Evolutionary conservation across 352 stramenopile species (phyloP).

Genomic region (Phytophthora kernoviae): DNA sequence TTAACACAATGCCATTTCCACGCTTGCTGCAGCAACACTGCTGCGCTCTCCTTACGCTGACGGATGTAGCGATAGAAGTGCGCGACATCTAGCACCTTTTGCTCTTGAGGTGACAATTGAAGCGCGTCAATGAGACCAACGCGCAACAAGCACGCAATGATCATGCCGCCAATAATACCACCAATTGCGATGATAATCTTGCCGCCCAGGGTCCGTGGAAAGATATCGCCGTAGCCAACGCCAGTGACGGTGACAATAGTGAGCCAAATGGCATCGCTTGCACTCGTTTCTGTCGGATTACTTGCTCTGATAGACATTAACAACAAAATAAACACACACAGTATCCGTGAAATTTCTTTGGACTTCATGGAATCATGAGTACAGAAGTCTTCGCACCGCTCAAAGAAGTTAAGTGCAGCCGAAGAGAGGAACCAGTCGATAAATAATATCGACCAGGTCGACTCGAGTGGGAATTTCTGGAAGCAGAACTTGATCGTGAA

Average conservation of each 20-base stretch:
- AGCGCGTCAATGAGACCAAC: conserved; percentile 67
- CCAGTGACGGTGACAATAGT: conserved; percentile 74
- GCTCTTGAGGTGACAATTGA: conserved; percentile 56
- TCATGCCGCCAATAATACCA: conserved; percentile 58
- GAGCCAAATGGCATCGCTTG: conserved; percentile 60
- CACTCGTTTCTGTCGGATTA: conserved; percentile 48
- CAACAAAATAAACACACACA: background rate
- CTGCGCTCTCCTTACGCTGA: conserved; percentile 41
- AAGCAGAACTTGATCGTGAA: conserved; percentile 68
- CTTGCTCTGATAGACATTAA: conserved; percentile 27
- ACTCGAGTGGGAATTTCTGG: conserved; percentile 51
- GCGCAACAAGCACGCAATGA: conserved; percentile 64
- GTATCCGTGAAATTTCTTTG: conserved; percentile 10
- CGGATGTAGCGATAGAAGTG: conserved; percentile 59
- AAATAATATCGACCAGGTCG: conserved; percentile 36
- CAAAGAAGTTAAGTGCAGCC: conserved; percentile 60
- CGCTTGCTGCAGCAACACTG: conserved; percentile 51
- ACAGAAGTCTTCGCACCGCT: conserved; percentile 31
- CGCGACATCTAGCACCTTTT: conserved; percentile 64
- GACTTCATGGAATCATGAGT: background rate
- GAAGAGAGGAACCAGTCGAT: conserved; percentile 67
- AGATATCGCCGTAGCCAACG: conserved; percentile 64
- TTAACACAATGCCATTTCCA: conserved; percentile 41
- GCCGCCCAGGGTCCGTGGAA: conserved; percentile 51
- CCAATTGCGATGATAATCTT: conserved; percentile 64